A percentile compares a stretch with the other conserved stretches of the same genome.
phyloP scores from a whole-genome alignment of 2,329 filamentous ascomycete species.

The Fusarium avenaceum region DNA sequence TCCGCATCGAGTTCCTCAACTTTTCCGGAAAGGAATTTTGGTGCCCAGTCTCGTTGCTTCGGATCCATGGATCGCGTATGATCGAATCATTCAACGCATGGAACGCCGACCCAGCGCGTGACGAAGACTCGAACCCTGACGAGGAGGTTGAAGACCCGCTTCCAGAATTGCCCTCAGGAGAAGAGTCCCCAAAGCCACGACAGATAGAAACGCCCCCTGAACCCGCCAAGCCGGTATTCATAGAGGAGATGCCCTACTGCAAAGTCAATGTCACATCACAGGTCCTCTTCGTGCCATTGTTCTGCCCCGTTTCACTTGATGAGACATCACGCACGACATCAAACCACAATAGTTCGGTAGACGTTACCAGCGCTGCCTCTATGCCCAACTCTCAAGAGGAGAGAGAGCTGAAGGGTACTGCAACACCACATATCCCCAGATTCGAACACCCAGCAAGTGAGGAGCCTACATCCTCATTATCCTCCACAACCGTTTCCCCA shows the following conservation, averaged over 20 bases:
- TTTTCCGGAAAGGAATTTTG: constrained; percentile 98
- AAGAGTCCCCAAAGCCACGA: constrained; percentile 8
- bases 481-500: constrained; percentile 25
- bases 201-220: constrained; percentile 2
- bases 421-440: constrained; percentile 23
- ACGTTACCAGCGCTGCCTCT: constrained; percentile 10
- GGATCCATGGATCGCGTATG: constrained; percentile 96
- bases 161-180: constrained; percentile 17
- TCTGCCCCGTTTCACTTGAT: constrained; percentile 29
- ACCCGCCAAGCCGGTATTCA: neutral
- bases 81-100: constrained; percentile 77
- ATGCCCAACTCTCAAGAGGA: constrained; percentile 16
- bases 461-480: constrained; percentile 28
- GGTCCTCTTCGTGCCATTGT: constrained; percentile 22
- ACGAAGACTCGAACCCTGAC: constrained; percentile 68
- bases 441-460: constrained; percentile 27
- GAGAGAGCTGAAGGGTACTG: constrained; percentile 23
- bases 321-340: constrained; percentile 3
- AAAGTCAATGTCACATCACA: constrained; percentile 9
- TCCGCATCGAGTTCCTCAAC: constrained; percentile 90
- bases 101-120: constrained; percentile 78
- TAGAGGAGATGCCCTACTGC: constrained; percentile 26
- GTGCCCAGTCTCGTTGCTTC: constrained; percentile 89
- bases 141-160: constrained; percentile 35
- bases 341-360: constrained; percentile 9